A percentile compares a stretch with the other conserved stretches of the same genome.
phyloP scores from a whole-genome alignment of 345 rosid genomes.

The Rhizophora mangle region DNA sequence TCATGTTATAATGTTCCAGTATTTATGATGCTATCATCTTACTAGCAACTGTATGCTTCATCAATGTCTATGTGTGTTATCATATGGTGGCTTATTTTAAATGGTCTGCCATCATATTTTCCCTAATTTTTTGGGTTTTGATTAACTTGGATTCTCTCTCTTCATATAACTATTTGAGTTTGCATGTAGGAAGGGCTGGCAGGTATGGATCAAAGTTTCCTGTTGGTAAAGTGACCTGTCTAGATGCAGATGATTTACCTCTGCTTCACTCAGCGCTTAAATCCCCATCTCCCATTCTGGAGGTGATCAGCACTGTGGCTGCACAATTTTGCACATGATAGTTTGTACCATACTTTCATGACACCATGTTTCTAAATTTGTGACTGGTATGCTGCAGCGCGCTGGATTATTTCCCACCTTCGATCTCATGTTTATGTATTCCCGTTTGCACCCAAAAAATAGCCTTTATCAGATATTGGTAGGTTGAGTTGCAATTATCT shows the following conservation, averaged over 20 bases:
- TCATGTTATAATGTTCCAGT: constrained; percentile 1
- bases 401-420: constrained; percentile 87
- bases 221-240: constrained; percentile 90
- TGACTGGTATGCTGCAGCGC: constrained; percentile 44
- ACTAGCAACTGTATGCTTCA: not conserved
- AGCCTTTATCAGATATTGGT: constrained; percentile 71
- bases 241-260: constrained; percentile 55
- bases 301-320: constrained; percentile 37
- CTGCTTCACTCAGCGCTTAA: constrained; percentile 69
- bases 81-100: not conserved
- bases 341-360: not conserved
- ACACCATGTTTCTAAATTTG: constrained; percentile 26
- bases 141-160: not conserved
- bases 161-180: not conserved
- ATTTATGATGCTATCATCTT: not conserved
- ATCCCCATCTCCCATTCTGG: constrained; percentile 65
- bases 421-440: constrained; percentile 71
- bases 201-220: constrained; percentile 86
- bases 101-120: not conserved
- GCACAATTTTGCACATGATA: not conserved
- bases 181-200: constrained; percentile 76
- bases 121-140: not conserved
- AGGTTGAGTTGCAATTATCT: constrained; percentile 12
- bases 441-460: constrained; percentile 54
- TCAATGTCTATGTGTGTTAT: not conserved